Conservation (phyloP, 2,329 filamentous ascomycete genomes). For the Aschersonia sp. region DNA sequence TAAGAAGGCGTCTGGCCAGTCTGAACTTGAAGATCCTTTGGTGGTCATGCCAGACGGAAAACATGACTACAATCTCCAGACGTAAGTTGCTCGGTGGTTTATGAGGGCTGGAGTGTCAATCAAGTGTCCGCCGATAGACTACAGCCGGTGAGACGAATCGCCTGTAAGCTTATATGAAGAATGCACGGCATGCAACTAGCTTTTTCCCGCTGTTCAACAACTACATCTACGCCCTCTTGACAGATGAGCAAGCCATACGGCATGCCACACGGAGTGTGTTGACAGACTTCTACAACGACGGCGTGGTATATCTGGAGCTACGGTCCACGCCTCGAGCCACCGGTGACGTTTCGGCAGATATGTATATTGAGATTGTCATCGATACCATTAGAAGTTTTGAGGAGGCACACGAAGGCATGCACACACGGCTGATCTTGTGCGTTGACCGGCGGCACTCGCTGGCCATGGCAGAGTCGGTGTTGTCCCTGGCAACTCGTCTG, state of each 20-base stretch:
- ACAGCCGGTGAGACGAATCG: too few species aligned
- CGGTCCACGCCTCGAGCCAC: constrained; percentile 64
- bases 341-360: constrained; percentile 39
- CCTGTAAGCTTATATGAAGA: background rate
- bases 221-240: constrained; percentile 66
- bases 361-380: constrained; percentile 54
- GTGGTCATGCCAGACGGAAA: constrained; percentile 56
- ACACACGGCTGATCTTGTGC: constrained; percentile 55
- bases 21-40: constrained; percentile 52
- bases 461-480: constrained; percentile 45
- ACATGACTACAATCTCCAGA: constrained; percentile 54
- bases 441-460: constrained; percentile 53
- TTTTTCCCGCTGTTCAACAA: constrained; percentile 69
- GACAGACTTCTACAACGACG: constrained; percentile 51
- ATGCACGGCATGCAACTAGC: constrained; percentile 19
- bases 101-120: too few species aligned
- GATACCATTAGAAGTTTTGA: constrained; percentile 43
- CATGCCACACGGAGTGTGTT: constrained; percentile 54
- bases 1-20: constrained; percentile 38
- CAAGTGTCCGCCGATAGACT: too few species aligned
- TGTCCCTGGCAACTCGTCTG: constrained; percentile 42
- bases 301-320: constrained; percentile 65
- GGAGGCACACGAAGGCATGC: constrained; percentile 27
- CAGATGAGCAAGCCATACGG: constrained; percentile 42
- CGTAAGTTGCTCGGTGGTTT: constrained; percentile 29